Conservation (phyloP, 202 grass and related monocot species). For the Schoenoplectus triqueter region DNA sequence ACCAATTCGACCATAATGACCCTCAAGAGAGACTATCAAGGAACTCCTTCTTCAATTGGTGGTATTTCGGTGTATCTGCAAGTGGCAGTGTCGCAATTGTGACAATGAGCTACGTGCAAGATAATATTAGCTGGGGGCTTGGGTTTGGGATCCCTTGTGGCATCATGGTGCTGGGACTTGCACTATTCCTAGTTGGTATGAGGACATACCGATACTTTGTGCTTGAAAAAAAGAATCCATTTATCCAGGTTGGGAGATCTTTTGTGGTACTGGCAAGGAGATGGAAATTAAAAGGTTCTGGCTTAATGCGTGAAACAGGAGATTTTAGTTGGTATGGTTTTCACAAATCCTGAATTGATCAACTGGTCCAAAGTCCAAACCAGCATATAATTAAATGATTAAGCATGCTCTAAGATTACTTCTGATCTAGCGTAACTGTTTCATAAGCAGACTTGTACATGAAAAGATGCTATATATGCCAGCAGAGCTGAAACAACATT, state of each 20-base stretch:
- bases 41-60: constrained; percentile 97
- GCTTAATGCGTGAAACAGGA: neutral
- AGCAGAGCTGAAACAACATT: neutral
- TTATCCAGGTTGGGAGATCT: constrained; percentile 50
- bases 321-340: constrained; percentile 19
- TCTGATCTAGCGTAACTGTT: too few species aligned
- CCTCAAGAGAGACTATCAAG: constrained; percentile 52
- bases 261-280: constrained; percentile 39
- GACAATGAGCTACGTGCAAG: constrained; percentile 67
- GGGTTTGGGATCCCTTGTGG: constrained; percentile 81
- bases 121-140: constrained; percentile 78
- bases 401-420: too few species aligned
- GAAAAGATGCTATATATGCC: neutral
- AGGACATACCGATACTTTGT: constrained; percentile 63
- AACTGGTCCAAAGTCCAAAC: too few species aligned
- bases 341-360: neutral
- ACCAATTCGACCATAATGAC: constrained; percentile 75
- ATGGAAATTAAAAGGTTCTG: constrained; percentile 34
- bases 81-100: constrained; percentile 46
- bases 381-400: too few species aligned
- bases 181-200: constrained; percentile 61
- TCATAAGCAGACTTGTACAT: too few species aligned
- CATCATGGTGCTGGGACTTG: constrained; percentile 54
- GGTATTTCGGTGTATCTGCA: constrained; percentile 65
- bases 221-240: constrained; percentile 47